Evolutionary conservation across 768 basidiomycete species (phyloP), one percentile per base, ranked within the genome.

Genomic region (Clitopilus hobsonii): DNA sequence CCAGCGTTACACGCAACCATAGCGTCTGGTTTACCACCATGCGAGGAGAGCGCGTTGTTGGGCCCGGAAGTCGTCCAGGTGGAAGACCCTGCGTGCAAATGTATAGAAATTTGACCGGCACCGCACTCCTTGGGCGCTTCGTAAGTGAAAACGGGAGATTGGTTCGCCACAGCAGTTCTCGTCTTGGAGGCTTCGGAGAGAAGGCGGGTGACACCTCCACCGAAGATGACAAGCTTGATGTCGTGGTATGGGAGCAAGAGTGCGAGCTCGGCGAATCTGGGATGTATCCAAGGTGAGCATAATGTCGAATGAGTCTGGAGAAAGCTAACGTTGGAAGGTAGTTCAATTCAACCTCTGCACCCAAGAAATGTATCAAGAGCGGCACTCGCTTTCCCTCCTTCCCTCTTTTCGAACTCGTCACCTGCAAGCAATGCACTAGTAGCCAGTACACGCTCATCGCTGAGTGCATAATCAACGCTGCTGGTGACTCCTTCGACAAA

Each of bases 321-420:
- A 27, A 20, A 69, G n/a, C 75, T 25, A 50, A 77, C 77, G 74
- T 38, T 26, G 76, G 77, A 26, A 76, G 61, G 65, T 69, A 75
- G 52, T 75, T 75, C 32, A 77, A 69, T 56, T 78, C 75, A 11
- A 69, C 69, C 60, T 75, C 77, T 8, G 69, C 68, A 1, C 76
- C 74, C 10, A 76, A 57, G 30, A 70, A 69, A 38, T 78, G 74
- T 5, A 76, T 38, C 30, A 61, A 49, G 24, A 78, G 65, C 7
- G 59, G 54, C 23, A 70, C 63, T 32, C 71, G 68, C 20, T 55
- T 53, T 1, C 63, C 29, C n/a, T 64, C 59, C 11, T 28, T 24
- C 5, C 54, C 59, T 16, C 55, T 55, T 36, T 53, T 58, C 41
- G 60, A 51, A 23, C 54, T 24, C 7, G 65, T 68, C 27, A 77